Base-by-base conservation (phyloP, 257 asterid genomes). In the Striga asiatica region DNA sequence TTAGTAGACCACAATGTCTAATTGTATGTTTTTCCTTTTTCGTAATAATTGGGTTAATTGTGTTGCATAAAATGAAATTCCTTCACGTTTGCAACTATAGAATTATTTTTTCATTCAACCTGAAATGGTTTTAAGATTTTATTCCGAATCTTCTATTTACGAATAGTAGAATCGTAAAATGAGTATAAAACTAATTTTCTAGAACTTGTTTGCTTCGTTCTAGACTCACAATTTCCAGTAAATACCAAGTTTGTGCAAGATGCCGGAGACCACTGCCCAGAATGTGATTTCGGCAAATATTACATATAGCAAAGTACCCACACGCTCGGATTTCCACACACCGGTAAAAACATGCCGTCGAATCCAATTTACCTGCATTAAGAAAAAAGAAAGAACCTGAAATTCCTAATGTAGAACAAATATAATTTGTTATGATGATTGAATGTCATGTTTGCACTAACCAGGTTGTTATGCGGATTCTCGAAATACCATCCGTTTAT, bases 171-270 rank as follows among this genome's bases (percentile, higher is more conserved):
- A n/a, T n/a, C n/a, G n/a, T n/a, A n/a, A n/a, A n/a, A n/a, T n/a
- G n/a, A n/a, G n/a, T n/a, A n/a, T n/a, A n/a, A n/a, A n/a, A n/a
- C n/a, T n/a, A n/a, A n/a, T n/a, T n/a, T n/a, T n/a, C n/a, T n/a
- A n/a, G n/a, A n/a, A n/a, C n/a, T n/a, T n/a, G n/a, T n/a, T n/a
- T n/a, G n/a, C n/a, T n/a, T n/a, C n/a, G n/a, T n/a, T n/a, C n/a
- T n/a, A n/a, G n/a, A n/a, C n/a, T n/a, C n/a, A 87, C 62, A 88
- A 66, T 72, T 88, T 84, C 93, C 94, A 81, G 68, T 81, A 84
- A 46, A 88, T 76, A 11, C 85, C 62, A 28, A 79, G 65, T 64
- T 77, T 84, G 70, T 81, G 94, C 54, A 83, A 62, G 49, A 84
- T 68, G 8, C 96, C 94, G 45, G 89, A 75, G 65, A 84, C 81